Base-by-base conservation (phyloP, 306 rosid species). In the Prosopis cineraria region DNA sequence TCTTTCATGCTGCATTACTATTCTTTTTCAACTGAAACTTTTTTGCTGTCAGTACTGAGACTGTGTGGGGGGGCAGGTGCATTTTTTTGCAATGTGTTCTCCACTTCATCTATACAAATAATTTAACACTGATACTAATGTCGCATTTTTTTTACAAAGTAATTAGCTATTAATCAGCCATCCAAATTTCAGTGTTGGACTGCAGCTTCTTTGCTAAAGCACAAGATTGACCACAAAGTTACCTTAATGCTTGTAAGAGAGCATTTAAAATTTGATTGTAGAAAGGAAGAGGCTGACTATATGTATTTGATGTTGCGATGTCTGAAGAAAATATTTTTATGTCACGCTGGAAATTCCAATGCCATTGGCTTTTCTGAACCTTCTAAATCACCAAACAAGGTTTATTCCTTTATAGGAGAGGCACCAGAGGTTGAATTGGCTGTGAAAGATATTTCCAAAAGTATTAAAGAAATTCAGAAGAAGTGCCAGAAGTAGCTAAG, bases 131-230 rank as follows among this genome's bases (percentile, higher is more conserved):
- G 64, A 27, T 11, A 27, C 5, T 58, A 58, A 11, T 58, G n/a
- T 58, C 0, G 2, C 36, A 11, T 25, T 58, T 4, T 25, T 7
- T 43, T 58, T 11, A 8, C 64, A 6, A 6, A 58, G 65, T 10
- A 58, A 53, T 20, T 13, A 58, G 36, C 10, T 40, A 7, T 11
- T 30, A 62, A 44, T 70, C 70, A 87, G 79, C 65, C 65, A 27
- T 29, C 33, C 65, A 24, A 24, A 58, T 58, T 58, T 58, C 65
- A 58, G 65, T 12, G 65, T 58, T 58, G 65, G 65, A 58, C 36
- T 25, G 65, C 65, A 27, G 34, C 64, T 27, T 27, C 34, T 58
- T 58, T 58, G 64, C 34, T 58, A 58, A 25, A 25, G 33, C 36
- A 27, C 36, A 27, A 58, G 36, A 58, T 58, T 27, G 3, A 27